Evolutionary conservation across 1,139 yeast genomes (phyloP), one percentile per base, ranked within the genome.

Genomic region (Kluyveromyces sp.): DNA sequence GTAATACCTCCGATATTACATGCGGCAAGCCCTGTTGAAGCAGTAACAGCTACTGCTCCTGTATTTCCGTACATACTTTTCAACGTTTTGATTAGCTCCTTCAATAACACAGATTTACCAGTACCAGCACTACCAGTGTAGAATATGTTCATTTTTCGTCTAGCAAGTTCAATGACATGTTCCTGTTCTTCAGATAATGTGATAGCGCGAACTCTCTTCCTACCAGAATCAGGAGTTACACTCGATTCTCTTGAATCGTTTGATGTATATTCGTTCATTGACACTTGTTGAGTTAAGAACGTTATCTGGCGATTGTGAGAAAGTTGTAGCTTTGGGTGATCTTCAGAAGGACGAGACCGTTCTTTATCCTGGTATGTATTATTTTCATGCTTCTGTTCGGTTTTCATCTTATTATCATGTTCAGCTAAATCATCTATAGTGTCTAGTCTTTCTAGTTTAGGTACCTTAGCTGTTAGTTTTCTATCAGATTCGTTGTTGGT

Each of bases 111-210:
- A 1, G 96, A 87, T 62, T 89, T 89, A 58, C 97, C 97, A 1
- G 97, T 89, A 58, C 97, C 97, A 0, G 97, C 97, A 37, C 96
- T 86, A 37, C 97, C 97, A 0, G 97, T 89, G 59, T 85, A 89
- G 60, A 89, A 89, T 1, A 88, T 64, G 37, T 82, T 84, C 25
- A 71, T 67, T 0, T 87, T 78, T 31, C 75, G 69, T 31, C 79
- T 71, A 4, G 88, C 92, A 41, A 83, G 66, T n/a, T 77, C 72
- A 8, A 87, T 69, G 6, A 92, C 88, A 31, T 71, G 65, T 43
- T 70, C 66, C 64, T 92, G 98, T 60, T 92, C 97, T 26, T 74
- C 73, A 49, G 84, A 77, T 8, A 83, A 64, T 4, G 71, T 63
- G 1, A 77, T 60, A 0, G 77, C 69, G 4, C 59, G 53, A 2